Evolutionary conservation across 1,139 yeast species (phyloP).

Genomic region (Saccharomyces hybrid): DNA sequence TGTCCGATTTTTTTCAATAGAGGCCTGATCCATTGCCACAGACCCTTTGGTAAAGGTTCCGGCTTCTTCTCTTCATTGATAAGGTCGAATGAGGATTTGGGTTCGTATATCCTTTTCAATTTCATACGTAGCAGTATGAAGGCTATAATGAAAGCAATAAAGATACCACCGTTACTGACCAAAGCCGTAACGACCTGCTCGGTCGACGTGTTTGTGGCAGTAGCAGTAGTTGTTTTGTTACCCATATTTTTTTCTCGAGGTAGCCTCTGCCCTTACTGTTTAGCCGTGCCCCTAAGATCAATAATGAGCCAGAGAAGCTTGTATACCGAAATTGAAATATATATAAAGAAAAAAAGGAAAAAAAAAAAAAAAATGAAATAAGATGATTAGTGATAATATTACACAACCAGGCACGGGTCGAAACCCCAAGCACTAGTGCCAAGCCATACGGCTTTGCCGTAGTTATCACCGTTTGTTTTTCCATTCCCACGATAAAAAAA

Average conservation of each 20-base stretch:
- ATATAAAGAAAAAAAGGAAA: not conserved
- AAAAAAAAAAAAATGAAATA: not conserved
- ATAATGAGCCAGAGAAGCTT: not conserved
- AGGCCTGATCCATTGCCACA: constrained; percentile 55
- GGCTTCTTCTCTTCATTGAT: constrained; percentile 57
- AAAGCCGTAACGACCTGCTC: constrained; percentile 58
- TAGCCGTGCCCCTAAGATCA: not conserved
- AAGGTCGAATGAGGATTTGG: constrained; percentile 51
- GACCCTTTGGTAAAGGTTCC: constrained; percentile 54
- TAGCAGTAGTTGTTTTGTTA: constrained; percentile 6
- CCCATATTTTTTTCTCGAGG: no score
- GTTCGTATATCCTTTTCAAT: constrained; percentile 58
- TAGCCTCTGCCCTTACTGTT: not conserved
- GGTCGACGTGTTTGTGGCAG: constrained; percentile 42
- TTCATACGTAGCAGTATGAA: constrained; percentile 50
- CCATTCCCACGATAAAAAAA: not conserved
- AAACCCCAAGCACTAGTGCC: not conserved
- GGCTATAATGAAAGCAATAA: constrained; percentile 44
- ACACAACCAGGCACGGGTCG: constrained; percentile 1
- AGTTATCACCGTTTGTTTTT: not conserved
- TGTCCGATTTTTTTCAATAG: constrained; percentile 54
- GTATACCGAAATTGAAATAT: not conserved
- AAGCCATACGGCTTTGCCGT: constrained; percentile 1
- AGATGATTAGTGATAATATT: not conserved
- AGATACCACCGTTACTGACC: constrained; percentile 47